These are phyloP conservation scores for Fomitopsis serialis DNA, from an alignment of 768 basidiomycete species.

Conservation along the genomic window DNA sequence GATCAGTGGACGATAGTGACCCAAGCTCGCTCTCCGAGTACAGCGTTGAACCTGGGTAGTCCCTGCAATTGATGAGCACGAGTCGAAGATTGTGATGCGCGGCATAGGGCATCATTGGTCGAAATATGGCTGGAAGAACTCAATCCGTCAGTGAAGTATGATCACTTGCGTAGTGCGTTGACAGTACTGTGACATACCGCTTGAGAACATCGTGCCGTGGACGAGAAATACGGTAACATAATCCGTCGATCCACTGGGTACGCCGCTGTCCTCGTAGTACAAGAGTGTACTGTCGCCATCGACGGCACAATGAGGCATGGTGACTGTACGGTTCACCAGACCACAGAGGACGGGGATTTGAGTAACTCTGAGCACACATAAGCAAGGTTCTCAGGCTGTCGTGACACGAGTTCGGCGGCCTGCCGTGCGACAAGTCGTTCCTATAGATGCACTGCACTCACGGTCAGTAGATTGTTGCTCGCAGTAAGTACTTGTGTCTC, in stretches of 20 bases:
- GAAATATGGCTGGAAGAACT: slow-evolving; percentile 8
- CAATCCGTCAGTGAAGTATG: not conserved
- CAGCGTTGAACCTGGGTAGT: slow-evolving; percentile 21
- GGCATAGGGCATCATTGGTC: slow-evolving; percentile 15
- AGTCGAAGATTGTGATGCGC: slow-evolving; percentile 16
- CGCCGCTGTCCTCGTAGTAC: slow-evolving; percentile 17
- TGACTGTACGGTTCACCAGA: not conserved
- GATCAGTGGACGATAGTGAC: not conserved
- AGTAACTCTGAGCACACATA: too few species aligned
- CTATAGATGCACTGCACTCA: too few species aligned
- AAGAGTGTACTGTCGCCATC: slow-evolving; percentile 9
- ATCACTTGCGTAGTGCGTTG: not conserved
- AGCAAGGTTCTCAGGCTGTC: too few species aligned
- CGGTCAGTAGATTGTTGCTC: too few species aligned
- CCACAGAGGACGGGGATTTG: too few species aligned
- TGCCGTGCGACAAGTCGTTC: too few species aligned
- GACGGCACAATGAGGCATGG: slow-evolving; percentile 14
- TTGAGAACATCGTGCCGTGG: slow-evolving; percentile 15
- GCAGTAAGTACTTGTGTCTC: too few species aligned
- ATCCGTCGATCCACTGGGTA: slow-evolving; percentile 1
- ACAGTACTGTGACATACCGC: slow-evolving; percentile 11
- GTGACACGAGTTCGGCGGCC: too few species aligned
- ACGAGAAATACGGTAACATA: slow-evolving; percentile 12
- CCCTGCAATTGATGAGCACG: slow-evolving; percentile 21
- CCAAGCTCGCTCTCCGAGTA: slow-evolving; percentile 16